Evolutionary conservation across 2,329 filamentous ascomycete genomes (phyloP).

Genomic region (Colletotrichum horii): DNA sequence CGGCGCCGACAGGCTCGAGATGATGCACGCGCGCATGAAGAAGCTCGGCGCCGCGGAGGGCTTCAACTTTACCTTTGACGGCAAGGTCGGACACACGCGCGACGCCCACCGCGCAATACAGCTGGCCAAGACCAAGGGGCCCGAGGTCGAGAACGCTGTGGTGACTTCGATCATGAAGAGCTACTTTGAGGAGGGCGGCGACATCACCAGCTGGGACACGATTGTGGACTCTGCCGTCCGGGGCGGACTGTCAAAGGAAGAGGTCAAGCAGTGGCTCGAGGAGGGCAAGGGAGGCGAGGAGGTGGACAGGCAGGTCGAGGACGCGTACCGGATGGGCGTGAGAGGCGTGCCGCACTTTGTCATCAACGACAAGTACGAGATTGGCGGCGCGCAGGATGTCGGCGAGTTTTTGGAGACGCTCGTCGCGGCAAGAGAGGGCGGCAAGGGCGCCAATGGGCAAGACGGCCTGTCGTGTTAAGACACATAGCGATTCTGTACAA

Average conservation of each 20-base stretch:
- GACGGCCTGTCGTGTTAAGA: slow-evolving; percentile 10
- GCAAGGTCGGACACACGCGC: slow-evolving; percentile 76
- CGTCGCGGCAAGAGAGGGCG: slow-evolving; percentile 48
- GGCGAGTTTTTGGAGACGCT: slow-evolving; percentile 71
- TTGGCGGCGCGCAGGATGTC: slow-evolving; percentile 76
- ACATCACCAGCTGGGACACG: slow-evolving; percentile 63
- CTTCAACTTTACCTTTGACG: slow-evolving; percentile 75
- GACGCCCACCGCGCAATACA: slow-evolving; percentile 81
- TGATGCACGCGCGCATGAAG: slow-evolving; percentile 63
- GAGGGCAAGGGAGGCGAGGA: slow-evolving; percentile 59
- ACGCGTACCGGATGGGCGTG: slow-evolving; percentile 57
- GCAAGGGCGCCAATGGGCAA: neutral
- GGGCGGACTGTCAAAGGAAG: slow-evolving; percentile 57
- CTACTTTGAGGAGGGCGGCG: slow-evolving; percentile 69
- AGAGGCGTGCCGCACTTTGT: slow-evolving; percentile 78
- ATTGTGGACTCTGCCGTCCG: slow-evolving; percentile 57
- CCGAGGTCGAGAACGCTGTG: slow-evolving; percentile 61
- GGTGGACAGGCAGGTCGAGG: slow-evolving; percentile 61
- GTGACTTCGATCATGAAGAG: slow-evolving; percentile 68
- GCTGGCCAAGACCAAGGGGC: slow-evolving; percentile 61
- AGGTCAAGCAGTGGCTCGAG: slow-evolving; percentile 59
- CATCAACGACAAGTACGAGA: slow-evolving; percentile 69
- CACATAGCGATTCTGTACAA: neutral
- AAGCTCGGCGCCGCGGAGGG: slow-evolving; percentile 68
- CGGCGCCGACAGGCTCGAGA: slow-evolving; percentile 63